Base-by-base conservation (phyloP, 352 stramenopile species). In the Elongisporangium undulatum region DNA sequence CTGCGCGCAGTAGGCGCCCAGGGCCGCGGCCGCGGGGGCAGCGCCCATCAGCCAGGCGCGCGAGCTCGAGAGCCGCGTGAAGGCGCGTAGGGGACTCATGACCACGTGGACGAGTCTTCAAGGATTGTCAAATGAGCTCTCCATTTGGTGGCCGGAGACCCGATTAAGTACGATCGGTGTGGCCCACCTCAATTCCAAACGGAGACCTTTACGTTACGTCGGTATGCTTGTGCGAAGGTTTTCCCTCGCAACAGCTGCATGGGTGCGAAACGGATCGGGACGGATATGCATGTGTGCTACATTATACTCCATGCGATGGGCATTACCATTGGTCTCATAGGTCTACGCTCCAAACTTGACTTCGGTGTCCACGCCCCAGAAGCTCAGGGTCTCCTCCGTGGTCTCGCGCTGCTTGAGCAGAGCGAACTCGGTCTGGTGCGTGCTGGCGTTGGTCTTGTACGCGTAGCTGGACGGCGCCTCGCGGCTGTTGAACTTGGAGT, bases 401-500 rank as follows among this genome's bases (percentile, higher is more conserved):
- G 74, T 86, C 69, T 94, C 85, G 45, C 81, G 74, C 19, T 80
- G 64, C 51, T 90, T 90, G 48, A 93, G 67, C 58, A 85, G 49
- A 17, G 69, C 71, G 59, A 94, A 89, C 62, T 79, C 62, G 51
- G 83, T 50, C 49, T 53, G 23, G 51, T 52, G 61, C 13, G 49
- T 53, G 16, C 34, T 55, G 3, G 38, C 56, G 49, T 54, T 77
- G 51, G 49, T n/a, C 13, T 62, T 50, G 70, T 92, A 96, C 29
- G 72, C 87, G 34, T 77, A 92, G 45, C 89, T 71, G 0, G 85
- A 70, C 2, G 86, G 78, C 4, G 86, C 72, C 62, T 88, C 73
- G 15, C 87, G 74, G 53, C 86, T 96, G 70, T 95, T 96, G 70
- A 97, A 95, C 65, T 88, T 94, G 51, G 79, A 95, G 51, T 89